Base-by-base conservation (phyloP, 1,284 basidiomycete species). In the Papiliotrema nemorosa region DNA sequence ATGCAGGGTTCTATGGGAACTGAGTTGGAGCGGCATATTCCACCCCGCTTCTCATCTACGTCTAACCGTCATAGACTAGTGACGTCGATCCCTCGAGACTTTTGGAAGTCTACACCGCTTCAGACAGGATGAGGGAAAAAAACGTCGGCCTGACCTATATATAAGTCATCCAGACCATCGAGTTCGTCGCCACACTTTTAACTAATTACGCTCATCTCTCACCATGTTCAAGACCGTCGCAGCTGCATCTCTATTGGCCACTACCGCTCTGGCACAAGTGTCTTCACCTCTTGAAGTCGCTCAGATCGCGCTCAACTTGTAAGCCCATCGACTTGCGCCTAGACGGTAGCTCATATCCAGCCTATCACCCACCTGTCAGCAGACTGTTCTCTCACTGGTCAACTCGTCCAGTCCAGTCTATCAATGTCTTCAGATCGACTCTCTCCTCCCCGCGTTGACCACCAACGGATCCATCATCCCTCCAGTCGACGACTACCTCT, bases 401-500 rank as follows among this genome's bases (percentile, higher is more conserved):
- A 29, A 57, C 44, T 47, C 48, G 31, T 27, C 35, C 25, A 18
- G 16, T 2, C 39, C 48, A 18, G 40, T 56, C 1, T 55, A 55
- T 27, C 48, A 58, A 52, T 66, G 62, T 47, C 49, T 66, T 10
- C 54, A 63, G 47, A 50, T 59, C n/a, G 27, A 34, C 20, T 31
- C 54, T 25, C 39, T 60, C 36, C 33, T 51, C 26, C 55, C 53
- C 50, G 63, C 67, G 41, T 37, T 66, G 38, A 55, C 50, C 29
- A 48, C 52, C 44, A 69, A 69, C 57, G 49, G 48, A 14, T 64
- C 66, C 5, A 44, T 73, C 58, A 52, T 72, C 41, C 60, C 66
- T 0, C 43, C 54, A 20, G 41, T 75, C 36, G 65, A 70, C 57
- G 43, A 48, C 12, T 72, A 66, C 54, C 62, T 75, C 40, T 38